Conservation (phyloP, 148 eudicot genomes). For the Amaranthus hypochondriacus region DNA sequence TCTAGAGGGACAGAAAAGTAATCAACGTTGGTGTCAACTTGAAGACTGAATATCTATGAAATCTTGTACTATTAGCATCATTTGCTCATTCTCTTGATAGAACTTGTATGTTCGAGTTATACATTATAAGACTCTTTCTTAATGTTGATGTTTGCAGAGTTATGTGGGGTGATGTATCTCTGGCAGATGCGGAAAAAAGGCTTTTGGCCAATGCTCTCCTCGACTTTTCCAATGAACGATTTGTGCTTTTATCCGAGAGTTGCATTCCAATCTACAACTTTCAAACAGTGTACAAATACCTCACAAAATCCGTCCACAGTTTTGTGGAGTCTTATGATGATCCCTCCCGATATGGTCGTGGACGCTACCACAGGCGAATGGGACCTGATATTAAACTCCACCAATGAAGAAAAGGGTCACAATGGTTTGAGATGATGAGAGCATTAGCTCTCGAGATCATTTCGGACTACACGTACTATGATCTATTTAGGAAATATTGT, state of each 20-base stretch:
- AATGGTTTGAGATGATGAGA: slow-evolving; percentile 72
- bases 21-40: too few species aligned
- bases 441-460: slow-evolving; percentile 44
- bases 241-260: slow-evolving; percentile 73
- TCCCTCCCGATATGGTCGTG: slow-evolving; percentile 68
- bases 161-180: slow-evolving; percentile 59
- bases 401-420: slow-evolving; percentile 81
- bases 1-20: too few species aligned
- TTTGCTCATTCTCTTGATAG: too few species aligned
- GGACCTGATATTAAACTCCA: slow-evolving; percentile 44
- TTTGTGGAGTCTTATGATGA: slow-evolving; percentile 65
- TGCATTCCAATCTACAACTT: slow-evolving; percentile 77
- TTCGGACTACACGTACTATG: slow-evolving; percentile 58
- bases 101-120: too few species aligned
- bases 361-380: slow-evolving; percentile 64
- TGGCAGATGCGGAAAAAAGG: slow-evolving; percentile 67
- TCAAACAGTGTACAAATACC: slow-evolving; percentile 62
- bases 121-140: not conserved
- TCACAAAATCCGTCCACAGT: slow-evolving; percentile 49
- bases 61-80: too few species aligned
- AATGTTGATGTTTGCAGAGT: slow-evolving; percentile 45
- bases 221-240: slow-evolving; percentile 47
- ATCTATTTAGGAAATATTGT: slow-evolving; percentile 53
- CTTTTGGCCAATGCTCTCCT: slow-evolving; percentile 47
- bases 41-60: too few species aligned